Evolutionary conservation across 106 monocot species (phyloP).

Genomic region (Acanthochlamys bracteata): DNA sequence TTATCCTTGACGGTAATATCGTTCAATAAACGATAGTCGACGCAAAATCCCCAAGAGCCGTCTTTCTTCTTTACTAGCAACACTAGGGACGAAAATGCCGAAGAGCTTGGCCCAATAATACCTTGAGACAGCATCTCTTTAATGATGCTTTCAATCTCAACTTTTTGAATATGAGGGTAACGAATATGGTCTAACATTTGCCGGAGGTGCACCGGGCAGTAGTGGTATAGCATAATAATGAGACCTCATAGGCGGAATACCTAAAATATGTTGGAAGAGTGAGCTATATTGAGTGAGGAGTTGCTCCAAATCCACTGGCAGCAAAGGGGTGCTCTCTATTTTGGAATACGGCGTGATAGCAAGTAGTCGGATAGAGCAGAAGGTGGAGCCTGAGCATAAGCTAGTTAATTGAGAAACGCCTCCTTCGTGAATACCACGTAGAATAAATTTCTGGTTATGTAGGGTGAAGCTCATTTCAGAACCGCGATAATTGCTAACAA

Average conservation of each 20-base stretch:
- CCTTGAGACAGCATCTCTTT: background rate
- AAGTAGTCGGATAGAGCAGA: too few species aligned
- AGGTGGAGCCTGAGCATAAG: too few species aligned
- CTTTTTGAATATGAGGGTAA: background rate
- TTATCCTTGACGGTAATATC: conserved; percentile 1
- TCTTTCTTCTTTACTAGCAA: background rate
- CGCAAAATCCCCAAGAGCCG: conserved; percentile 1
- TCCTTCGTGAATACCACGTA: too few species aligned
- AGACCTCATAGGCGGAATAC: background rate
- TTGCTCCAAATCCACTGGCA: too few species aligned
- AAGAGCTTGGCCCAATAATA: background rate
- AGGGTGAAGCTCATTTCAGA: background rate
- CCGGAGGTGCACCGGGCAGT: background rate
- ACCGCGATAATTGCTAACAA: background rate
- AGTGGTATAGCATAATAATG: background rate
- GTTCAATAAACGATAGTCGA: background rate
- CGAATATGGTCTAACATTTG: background rate
- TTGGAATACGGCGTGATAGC: too few species aligned
- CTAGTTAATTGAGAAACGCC: too few species aligned
- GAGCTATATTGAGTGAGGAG: too few species aligned
- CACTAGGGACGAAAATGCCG: background rate
- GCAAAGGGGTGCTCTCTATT: too few species aligned
- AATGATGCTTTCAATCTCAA: background rate
- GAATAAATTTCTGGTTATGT: too few species aligned
- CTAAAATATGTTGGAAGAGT: background rate